A percentile compares a stretch with the other conserved stretches of the same genome.
These are phyloP conservation scores for Phytophthora pisi DNA, from an alignment of 352 stramenopile species.

Conservation along the genomic window DNA sequence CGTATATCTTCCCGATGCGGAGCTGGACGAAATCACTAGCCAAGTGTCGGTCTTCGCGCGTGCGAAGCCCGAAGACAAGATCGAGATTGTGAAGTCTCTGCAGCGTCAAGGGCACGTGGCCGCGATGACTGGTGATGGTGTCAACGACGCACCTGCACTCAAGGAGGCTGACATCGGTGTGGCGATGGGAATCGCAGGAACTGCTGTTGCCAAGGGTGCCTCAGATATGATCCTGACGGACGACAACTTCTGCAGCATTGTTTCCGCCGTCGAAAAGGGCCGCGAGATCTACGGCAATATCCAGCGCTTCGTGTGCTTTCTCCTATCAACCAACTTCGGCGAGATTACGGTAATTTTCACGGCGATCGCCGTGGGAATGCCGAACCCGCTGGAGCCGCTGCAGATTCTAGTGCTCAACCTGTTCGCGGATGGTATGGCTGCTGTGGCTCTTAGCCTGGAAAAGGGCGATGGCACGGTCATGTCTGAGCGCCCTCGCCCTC, in stretches of 20 bases:
- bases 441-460: conserved; percentile 71
- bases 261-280: conserved; percentile 95
- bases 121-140: conserved; percentile 98
- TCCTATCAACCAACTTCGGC: conserved; percentile 97
- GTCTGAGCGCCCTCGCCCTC: conserved; percentile 58
- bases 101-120: conserved; percentile 86
- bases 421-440: conserved; percentile 94
- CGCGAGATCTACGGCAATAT: conserved; percentile 98
- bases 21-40: conserved; percentile 88
- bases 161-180: conserved; percentile 96
- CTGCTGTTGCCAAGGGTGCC: conserved; percentile 97
- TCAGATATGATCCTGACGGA: conserved; percentile 98
- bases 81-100: conserved; percentile 94
- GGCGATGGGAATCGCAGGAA: conserved; percentile 97
- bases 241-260: conserved; percentile 98
- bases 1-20: conserved; percentile 54
- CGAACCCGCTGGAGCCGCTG: conserved; percentile 92
- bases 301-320: conserved; percentile 97
- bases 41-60: conserved; percentile 93
- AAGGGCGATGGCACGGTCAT: conserved; percentile 79
- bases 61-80: conserved; percentile 95
- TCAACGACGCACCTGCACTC: conserved; percentile 97
- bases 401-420: conserved; percentile 98
- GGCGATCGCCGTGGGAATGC: conserved; percentile 70
- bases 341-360: conserved; percentile 90